Percentiles rank a stretch among this genome's conserved stretches.
Conservation (phyloP, 495 filamentous ascomycete genomes). For the Xylaria venustula region DNA sequence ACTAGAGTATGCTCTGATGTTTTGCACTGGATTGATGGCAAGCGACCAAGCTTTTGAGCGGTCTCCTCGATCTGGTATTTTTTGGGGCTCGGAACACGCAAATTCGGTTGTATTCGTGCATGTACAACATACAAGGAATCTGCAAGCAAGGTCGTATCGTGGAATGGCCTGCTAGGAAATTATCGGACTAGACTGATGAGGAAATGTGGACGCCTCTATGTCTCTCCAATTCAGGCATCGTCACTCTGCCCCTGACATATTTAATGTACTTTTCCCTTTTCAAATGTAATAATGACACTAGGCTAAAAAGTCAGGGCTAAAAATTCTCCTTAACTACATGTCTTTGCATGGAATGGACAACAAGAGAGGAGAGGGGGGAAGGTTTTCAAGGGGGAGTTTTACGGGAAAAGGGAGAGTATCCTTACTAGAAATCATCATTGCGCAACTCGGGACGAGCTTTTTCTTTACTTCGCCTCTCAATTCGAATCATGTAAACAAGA, state of each 20-base stretch:
- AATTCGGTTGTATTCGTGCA: background rate
- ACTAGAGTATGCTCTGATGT: slow-evolving; percentile 36
- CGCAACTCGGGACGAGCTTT: background rate
- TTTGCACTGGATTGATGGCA: slow-evolving; percentile 11
- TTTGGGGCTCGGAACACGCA: background rate
- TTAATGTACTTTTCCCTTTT: background rate
- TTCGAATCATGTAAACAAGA: background rate
- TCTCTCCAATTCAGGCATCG: background rate
- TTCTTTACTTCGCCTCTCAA: background rate
- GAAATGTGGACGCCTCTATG: background rate
- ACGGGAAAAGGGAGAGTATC: background rate
- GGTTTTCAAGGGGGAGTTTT: background rate
- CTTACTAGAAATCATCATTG: background rate
- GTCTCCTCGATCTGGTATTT: slow-evolving; percentile 23
- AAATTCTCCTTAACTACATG: background rate
- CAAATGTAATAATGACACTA: background rate
- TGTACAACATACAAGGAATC: slow-evolving; percentile 6
- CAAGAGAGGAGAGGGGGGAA: background rate
- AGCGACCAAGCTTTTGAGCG: slow-evolving; percentile 18
- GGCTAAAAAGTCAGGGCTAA: background rate
- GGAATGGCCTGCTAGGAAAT: background rate
- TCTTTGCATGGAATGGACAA: slow-evolving; percentile 1
- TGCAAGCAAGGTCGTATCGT: background rate
- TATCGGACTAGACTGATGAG: background rate
- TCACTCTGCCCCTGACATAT: background rate